Evolutionary conservation across 345 rosid genomes (phyloP).

Genomic region (Microcos paniculata): DNA sequence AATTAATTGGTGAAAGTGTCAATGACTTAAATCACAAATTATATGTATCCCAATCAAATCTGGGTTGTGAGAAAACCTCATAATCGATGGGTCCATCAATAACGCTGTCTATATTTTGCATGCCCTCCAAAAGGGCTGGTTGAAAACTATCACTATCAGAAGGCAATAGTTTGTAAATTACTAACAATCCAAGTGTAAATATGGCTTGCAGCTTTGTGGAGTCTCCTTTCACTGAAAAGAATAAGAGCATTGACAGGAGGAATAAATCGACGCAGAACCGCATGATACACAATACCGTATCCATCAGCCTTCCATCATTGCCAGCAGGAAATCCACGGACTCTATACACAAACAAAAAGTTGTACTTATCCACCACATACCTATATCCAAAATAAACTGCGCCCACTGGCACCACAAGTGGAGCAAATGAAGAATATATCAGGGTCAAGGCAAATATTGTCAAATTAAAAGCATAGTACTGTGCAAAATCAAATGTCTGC

Average conservation of each 20-base stretch:
- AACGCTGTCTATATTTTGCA: conserved; percentile 73
- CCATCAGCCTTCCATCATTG: conserved; percentile 97
- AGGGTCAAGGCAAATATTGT: conserved; percentile 89
- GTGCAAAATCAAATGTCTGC: conserved; percentile 94
- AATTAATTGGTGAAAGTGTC: conserved; percentile 20
- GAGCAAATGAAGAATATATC: conserved; percentile 92
- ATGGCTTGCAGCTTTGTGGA: conserved; percentile 95
- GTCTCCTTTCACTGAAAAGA: conserved; percentile 91
- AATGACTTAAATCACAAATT: conserved; percentile 28
- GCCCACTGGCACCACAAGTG: conserved; percentile 92
- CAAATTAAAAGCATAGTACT: conserved; percentile 91
- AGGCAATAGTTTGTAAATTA: conserved; percentile 85
- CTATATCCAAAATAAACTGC: conserved; percentile 92
- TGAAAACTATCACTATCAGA: conserved; percentile 62
- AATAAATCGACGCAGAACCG: conserved; percentile 87
- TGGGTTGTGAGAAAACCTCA: conserved; percentile 86
- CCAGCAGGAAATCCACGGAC: conserved; percentile 96
- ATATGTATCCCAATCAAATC: conserved; percentile 88
- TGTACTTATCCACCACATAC: conserved; percentile 94
- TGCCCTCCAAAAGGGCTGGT: conserved; percentile 67
- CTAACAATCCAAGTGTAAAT: conserved; percentile 80
- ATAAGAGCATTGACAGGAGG: conserved; percentile 79
- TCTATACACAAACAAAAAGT: conserved; percentile 89
- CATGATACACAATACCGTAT: conserved; percentile 78
- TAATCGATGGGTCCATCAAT: conserved; percentile 84